phyloP scores from a whole-genome alignment of 2,329 filamentous ascomycete species.

The Thelonectria discophora region DNA sequence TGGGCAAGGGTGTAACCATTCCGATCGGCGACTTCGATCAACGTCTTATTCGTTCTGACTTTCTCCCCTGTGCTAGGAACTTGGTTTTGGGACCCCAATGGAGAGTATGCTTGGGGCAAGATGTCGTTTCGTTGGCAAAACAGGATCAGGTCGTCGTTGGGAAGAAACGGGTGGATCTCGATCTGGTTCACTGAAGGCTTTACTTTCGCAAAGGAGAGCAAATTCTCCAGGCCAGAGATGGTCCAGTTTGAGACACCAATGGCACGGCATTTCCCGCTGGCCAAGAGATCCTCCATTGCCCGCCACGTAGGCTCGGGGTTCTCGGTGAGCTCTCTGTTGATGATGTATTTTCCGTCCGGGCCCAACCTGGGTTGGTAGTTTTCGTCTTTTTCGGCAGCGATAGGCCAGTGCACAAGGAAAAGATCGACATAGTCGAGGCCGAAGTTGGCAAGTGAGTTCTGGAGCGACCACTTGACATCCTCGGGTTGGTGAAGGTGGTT shows the following conservation, averaged over 20 bases:
- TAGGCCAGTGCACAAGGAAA: conserved; percentile 61
- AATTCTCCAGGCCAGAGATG: conserved; percentile 48
- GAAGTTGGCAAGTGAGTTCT: conserved; percentile 59
- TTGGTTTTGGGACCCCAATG: conserved; percentile 65
- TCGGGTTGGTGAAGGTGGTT: conserved; percentile 62
- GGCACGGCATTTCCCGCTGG: conserved; percentile 51
- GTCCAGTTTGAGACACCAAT: conserved; percentile 65
- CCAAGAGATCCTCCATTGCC: conserved; percentile 61
- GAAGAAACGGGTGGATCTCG: conserved; percentile 58
- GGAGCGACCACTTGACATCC: conserved; percentile 58
- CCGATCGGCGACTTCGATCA: conserved; percentile 62
- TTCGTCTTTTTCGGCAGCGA: conserved; percentile 54
- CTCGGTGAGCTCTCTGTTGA: conserved; percentile 55
- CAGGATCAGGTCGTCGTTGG: conserved; percentile 58
- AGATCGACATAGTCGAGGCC: conserved; percentile 63
- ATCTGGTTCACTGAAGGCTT: conserved; percentile 61
- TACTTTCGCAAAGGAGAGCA: conserved; percentile 50
- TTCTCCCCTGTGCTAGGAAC: conserved; percentile 41
- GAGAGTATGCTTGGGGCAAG: conserved; percentile 64
- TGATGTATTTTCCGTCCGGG: conserved; percentile 56
- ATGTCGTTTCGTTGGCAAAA: conserved; percentile 63
- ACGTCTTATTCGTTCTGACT: conserved; percentile 46
- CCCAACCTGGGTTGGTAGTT: conserved; percentile 55
- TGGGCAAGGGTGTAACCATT: conserved; percentile 62
- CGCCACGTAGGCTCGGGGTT: conserved; percentile 59